These are phyloP conservation scores for Penicillium alfredii DNA, from an alignment of 495 filamentous ascomycete species.

Conservation along the genomic window DNA sequence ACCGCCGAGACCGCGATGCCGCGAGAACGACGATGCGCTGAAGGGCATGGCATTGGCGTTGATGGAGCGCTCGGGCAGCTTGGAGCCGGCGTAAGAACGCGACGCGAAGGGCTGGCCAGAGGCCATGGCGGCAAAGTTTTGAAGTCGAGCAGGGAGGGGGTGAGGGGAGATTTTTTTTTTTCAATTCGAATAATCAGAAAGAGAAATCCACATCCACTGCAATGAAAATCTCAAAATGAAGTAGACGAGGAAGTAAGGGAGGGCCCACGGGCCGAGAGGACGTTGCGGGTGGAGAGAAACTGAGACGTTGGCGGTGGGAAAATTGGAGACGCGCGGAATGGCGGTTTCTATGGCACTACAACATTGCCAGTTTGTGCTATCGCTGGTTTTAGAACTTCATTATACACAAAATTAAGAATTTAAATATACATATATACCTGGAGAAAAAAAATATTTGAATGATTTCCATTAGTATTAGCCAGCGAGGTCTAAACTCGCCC, in stretches of 20 bases:
- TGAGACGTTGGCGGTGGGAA: slow-evolving; percentile 25
- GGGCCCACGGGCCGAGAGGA: slow-evolving; percentile 8
- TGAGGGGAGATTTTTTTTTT: slow-evolving; percentile 3
- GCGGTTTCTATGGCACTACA: too few species aligned
- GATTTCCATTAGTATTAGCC: too few species aligned
- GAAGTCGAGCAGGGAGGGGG: background rate
- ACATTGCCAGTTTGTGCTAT: too few species aligned
- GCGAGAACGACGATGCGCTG: slow-evolving; percentile 43
- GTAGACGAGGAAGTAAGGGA: too few species aligned
- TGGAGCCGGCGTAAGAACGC: slow-evolving; percentile 42
- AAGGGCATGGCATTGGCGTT: slow-evolving; percentile 40
- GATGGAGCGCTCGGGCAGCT: slow-evolving; percentile 45
- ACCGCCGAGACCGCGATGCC: slow-evolving; percentile 28
- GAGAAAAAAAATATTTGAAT: too few species aligned
- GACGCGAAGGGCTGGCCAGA: slow-evolving; percentile 45
- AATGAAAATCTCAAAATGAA: slow-evolving; percentile 2
- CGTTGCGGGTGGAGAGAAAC: too few species aligned
- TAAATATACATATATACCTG: too few species aligned
- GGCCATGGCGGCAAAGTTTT: slow-evolving; percentile 14
- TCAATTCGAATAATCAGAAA: too few species aligned
- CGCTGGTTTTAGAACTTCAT: too few species aligned
- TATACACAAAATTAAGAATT: too few species aligned
- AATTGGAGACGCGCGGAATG: slow-evolving; percentile 25
- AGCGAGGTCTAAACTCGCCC: too few species aligned
- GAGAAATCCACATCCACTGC: too few species aligned